Conservation (phyloP, 2,329 filamentous ascomycete species). For the Penicillium sp. region DNA sequence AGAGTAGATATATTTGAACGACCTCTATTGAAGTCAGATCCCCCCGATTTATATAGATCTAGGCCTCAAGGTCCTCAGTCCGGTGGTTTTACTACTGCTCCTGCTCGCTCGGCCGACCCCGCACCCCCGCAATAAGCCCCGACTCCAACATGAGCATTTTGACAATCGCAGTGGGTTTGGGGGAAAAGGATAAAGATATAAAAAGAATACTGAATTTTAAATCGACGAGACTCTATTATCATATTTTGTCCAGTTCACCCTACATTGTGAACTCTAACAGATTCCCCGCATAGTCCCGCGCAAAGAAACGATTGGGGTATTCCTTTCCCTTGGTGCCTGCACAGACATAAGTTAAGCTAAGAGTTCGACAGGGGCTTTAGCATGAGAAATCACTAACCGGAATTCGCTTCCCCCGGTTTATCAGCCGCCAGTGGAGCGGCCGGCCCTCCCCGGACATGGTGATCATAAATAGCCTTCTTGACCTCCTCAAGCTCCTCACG, state of each 20-base stretch:
- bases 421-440: slow-evolving; percentile 61
- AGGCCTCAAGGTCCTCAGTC: slow-evolving; percentile 11
- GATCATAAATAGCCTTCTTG: slow-evolving; percentile 56
- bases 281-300: slow-evolving; percentile 61
- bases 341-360: not conserved
- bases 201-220: not conserved
- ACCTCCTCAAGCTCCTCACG: slow-evolving; percentile 54
- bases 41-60: not conserved
- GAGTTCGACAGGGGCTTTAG: no score
- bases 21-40: not conserved
- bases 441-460: slow-evolving; percentile 53
- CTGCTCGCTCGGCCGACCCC: slow-evolving; percentile 1
- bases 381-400: slow-evolving; percentile 34
- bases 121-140: slow-evolving; percentile 5
- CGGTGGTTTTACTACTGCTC: not conserved
- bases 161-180: no score
- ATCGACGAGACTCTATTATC: not conserved
- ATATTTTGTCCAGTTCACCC: not conserved
- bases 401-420: slow-evolving; percentile 55
- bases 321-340: slow-evolving; percentile 60
- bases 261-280: slow-evolving; percentile 58
- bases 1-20: not conserved
- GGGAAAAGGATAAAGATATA: not conserved
- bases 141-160: not conserved
- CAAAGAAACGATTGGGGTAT: slow-evolving; percentile 67